These are phyloP conservation scores for Cucumis hystrix DNA, from an alignment of 306 rosid species.

Conservation along the genomic window DNA sequence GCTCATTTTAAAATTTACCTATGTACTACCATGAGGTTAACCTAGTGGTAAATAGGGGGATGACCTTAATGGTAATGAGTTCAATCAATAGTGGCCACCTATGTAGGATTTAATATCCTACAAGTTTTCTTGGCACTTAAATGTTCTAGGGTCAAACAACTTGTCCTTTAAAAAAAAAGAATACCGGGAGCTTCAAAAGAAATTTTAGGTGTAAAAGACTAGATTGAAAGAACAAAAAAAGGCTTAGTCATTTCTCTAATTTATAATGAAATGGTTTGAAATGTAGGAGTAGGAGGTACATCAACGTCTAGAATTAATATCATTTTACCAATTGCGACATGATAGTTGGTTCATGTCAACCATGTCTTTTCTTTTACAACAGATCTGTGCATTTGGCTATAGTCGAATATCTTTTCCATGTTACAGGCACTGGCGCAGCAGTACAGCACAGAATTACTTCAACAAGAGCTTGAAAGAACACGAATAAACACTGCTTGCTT, in stretches of 20 bases:
- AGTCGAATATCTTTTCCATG: constrained; percentile 8
- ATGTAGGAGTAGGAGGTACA: not conserved
- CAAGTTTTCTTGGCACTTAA: too few relatives aligned
- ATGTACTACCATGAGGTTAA: not conserved
- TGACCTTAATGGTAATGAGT: too few relatives aligned
- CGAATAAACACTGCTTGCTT: constrained; percentile 96
- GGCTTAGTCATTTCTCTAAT: too few relatives aligned
- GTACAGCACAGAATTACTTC: constrained; percentile 76
- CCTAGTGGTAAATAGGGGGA: too few relatives aligned
- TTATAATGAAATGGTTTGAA: not conserved
- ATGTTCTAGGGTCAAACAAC: too few relatives aligned
- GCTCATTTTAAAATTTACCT: not conserved
- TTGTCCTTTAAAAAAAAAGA: too few relatives aligned
- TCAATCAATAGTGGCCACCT: too few relatives aligned
- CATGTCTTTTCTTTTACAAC: not conserved
- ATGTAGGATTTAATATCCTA: too few relatives aligned
- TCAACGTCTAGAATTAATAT: not conserved
- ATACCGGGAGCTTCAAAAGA: too few relatives aligned
- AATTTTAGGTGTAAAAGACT: not conserved
- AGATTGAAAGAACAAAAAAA: not conserved
- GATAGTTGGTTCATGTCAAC: not conserved
- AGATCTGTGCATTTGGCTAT: not conserved
- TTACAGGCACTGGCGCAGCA: constrained; percentile 87
- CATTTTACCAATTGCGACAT: not conserved
- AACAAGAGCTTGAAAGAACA: constrained; percentile 84